Conservation (phyloP, 805 yeast species). For the Nakazawaea anatomiae region DNA sequence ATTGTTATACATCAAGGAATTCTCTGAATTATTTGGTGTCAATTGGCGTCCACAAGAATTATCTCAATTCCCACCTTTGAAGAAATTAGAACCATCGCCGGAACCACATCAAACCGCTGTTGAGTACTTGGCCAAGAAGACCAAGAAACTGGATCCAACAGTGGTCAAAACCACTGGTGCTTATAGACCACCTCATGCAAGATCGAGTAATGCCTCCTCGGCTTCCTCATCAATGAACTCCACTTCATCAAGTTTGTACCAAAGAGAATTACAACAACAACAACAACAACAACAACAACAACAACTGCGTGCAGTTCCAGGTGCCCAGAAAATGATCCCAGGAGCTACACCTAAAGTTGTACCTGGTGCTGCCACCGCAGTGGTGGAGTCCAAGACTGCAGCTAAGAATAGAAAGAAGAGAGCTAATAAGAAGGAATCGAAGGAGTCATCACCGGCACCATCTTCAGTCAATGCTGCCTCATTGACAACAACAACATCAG, state of each 20-base stretch:
- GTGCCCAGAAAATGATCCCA: slow-evolving; percentile 39
- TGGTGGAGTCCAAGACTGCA: slow-evolving; percentile 55
- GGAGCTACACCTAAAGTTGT: slow-evolving; percentile 44
- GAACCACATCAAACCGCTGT: slow-evolving; percentile 67
- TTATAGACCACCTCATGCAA: slow-evolving; percentile 95
- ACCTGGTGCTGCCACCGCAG: slow-evolving; percentile 19
- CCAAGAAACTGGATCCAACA: slow-evolving; percentile 21
- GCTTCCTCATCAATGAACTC: slow-evolving; percentile 23
- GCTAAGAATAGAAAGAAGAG: slow-evolving; percentile 74
- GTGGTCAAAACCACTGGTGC: slow-evolving; percentile 70
- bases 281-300: slow-evolving; percentile 14
- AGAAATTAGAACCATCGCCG: slow-evolving; percentile 47
- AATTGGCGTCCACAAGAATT: slow-evolving; percentile 76
- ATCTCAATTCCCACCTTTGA: slow-evolving; percentile 49
- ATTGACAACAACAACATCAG: too few species aligned
- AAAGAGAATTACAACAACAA: slow-evolving; percentile 41
- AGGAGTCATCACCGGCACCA: slow-evolving; percentile 12
- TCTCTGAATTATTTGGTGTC: slow-evolving; percentile 72
- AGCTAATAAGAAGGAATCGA: slow-evolving; percentile 44
- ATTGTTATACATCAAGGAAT: slow-evolving; percentile 71
- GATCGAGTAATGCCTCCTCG: slow-evolving; percentile 27
- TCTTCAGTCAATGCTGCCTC: slow-evolving; percentile 5
- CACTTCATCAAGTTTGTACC: slow-evolving; percentile 47
- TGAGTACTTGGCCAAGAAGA: slow-evolving; percentile 42
- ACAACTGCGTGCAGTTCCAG: slow-evolving; percentile 14